A percentile compares a stretch with the other conserved stretches of the same genome.
phyloP scores from a whole-genome alignment of 2,329 filamentous ascomycete species.

The Cercospora sp. region DNA sequence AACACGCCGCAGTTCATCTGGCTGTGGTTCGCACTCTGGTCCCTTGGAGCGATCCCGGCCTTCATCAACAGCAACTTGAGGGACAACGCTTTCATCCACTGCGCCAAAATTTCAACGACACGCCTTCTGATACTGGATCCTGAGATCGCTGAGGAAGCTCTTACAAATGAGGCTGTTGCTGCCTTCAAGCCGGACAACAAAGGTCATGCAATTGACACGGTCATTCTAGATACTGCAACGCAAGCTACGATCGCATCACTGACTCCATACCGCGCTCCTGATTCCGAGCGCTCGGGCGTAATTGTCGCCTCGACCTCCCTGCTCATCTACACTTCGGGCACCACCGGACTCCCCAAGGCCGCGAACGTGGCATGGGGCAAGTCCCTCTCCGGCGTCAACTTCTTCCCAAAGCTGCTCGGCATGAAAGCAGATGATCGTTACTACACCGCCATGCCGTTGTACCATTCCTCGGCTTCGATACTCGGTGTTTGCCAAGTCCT shows the following conservation, averaged over 20 bases:
- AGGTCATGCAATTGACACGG: conserved; percentile 55
- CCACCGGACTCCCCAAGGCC: conserved; percentile 76
- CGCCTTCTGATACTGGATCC: conserved; percentile 70
- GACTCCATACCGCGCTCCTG: conserved; percentile 35
- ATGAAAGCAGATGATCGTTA: conserved; percentile 75
- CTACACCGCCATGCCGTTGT: conserved; percentile 85
- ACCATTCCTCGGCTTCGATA: conserved; percentile 76
- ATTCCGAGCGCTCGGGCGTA: conserved; percentile 36
- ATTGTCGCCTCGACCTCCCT: conserved; percentile 59
- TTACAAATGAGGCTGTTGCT: conserved; percentile 56
- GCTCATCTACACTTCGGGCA: conserved; percentile 83
- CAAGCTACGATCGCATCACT: conserved; percentile 47
- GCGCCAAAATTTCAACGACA: conserved; percentile 67
- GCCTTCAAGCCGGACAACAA: conserved; percentile 49
- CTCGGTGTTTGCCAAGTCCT: conserved; percentile 64
- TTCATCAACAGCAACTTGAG: conserved; percentile 87
- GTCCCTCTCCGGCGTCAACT: conserved; percentile 29
- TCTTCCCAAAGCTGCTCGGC: conserved; percentile 50
- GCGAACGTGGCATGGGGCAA: conserved; percentile 42
- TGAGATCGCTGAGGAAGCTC: conserved; percentile 52
- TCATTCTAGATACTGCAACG: conserved; percentile 64
- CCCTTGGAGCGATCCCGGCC: conserved; percentile 77
- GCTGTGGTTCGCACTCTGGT: conserved; percentile 76
- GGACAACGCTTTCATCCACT: conserved; percentile 71
- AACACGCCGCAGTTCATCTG: conserved; percentile 80